Conservation (phyloP, 78 protist genomes). For the Guillardia theta region DNA sequence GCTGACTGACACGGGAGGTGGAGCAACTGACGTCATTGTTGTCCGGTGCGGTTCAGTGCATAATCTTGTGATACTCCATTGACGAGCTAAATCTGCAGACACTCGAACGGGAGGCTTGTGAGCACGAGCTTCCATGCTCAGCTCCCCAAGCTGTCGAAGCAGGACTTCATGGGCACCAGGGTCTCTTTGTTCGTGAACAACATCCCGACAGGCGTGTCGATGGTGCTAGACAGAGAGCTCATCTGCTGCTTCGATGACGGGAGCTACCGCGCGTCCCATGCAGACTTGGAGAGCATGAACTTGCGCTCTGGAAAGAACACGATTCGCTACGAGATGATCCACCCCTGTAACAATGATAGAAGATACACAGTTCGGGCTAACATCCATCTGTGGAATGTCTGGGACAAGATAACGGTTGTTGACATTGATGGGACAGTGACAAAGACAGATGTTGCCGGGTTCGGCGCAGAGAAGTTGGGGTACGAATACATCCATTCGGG, state of each 20-base stretch:
- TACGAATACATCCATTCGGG: constrained; percentile 8
- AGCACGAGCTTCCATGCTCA: not conserved
- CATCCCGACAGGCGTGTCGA: not conserved
- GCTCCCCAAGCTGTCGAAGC: not conserved
- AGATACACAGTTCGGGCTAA: not conserved
- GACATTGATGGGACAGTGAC: constrained; percentile 2
- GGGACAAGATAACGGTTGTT: not conserved
- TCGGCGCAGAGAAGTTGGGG: not conserved
- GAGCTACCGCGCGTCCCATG: not conserved
- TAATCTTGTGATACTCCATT: not conserved
- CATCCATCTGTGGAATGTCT: not conserved
- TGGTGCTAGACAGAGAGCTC: not conserved
- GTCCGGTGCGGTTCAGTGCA: not conserved
- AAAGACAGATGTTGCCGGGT: not conserved
- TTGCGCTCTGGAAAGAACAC: not conserved
- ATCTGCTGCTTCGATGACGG: constrained; percentile 24
- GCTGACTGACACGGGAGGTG: not conserved
- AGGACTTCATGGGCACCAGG: not conserved
- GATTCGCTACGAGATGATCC: not conserved
- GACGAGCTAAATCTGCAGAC: not conserved
- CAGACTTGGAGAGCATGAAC: not conserved
- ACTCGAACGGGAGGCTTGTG: not conserved
- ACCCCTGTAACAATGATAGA: not conserved
- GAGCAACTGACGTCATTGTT: not conserved
- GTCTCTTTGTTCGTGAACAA: not conserved